Evolutionary conservation across 169 alveolate genomes (phyloP).

Genomic region (Amoebophrya sp.): DNA sequence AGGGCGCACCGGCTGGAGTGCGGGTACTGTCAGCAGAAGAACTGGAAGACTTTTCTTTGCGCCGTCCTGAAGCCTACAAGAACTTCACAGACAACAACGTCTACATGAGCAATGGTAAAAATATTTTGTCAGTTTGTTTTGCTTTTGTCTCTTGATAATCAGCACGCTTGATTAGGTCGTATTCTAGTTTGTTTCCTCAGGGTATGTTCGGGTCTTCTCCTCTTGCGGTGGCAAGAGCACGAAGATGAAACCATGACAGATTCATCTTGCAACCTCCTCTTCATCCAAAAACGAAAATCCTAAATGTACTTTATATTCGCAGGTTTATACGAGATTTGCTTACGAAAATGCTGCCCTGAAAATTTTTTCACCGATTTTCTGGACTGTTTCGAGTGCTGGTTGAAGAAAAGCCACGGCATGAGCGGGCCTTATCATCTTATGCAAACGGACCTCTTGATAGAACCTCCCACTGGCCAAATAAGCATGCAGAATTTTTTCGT

Average conservation of each 20-base stretch:
- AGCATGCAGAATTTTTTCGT: no score
- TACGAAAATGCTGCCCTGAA: not conserved
- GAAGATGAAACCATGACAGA: no score
- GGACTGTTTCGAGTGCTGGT: not conserved
- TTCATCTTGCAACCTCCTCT: no score
- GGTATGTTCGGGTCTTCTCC: no score
- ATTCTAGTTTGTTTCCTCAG: no score
- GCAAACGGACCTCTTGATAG: no score
- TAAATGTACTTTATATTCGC: no score
- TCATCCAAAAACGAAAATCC: no score
- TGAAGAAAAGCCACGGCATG: not conserved
- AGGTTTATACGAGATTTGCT: not conserved
- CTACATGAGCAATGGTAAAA: not conserved
- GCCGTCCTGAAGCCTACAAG: not conserved
- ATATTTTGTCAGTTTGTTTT: not conserved
- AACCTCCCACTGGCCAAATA: no score
- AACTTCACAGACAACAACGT: not conserved
- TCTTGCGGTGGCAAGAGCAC: no score
- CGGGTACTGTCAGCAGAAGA: not conserved
- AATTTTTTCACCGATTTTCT: not conserved
- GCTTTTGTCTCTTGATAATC: not conserved
- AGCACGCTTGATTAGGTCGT: no score
- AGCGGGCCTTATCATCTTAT: not conserved
- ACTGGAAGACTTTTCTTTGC: not conserved
- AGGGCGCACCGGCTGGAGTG: no score